A percentile compares a stretch with the other conserved stretches of the same genome.
These are phyloP conservation scores for Huntiella abstrusa DNA, from an alignment of 2,329 filamentous ascomycete species.

Conservation along the genomic window DNA sequence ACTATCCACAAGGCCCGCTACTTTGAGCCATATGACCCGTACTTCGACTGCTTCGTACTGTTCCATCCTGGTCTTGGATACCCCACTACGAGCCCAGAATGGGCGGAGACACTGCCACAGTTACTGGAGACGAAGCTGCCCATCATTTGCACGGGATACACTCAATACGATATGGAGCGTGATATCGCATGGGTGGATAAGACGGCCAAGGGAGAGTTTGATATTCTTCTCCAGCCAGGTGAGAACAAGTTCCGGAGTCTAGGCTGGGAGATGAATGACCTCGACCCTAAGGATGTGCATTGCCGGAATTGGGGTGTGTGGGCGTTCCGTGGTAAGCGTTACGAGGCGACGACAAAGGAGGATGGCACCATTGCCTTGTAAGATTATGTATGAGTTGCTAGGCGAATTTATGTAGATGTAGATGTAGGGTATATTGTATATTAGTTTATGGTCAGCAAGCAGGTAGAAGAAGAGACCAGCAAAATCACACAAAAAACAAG, in stretches of 20 bases:
- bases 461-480: too few species aligned
- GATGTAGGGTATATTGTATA: too few species aligned
- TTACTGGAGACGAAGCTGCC: constrained; percentile 91
- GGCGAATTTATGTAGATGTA: too few species aligned
- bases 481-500: too few species aligned
- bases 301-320: constrained; percentile 96
- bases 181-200: constrained; percentile 82
- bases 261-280: constrained; percentile 90
- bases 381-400: constrained; percentile 3
- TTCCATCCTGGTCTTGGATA: constrained; percentile 96
- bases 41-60: constrained; percentile 92
- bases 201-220: constrained; percentile 75
- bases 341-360: constrained; percentile 44
- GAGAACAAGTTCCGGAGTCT: constrained; percentile 90
- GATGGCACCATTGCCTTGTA: constrained; percentile 11
- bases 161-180: constrained; percentile 81
- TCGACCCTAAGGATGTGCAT: constrained; percentile 83
- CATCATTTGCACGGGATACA: constrained; percentile 88
- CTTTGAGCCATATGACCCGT: constrained; percentile 90
- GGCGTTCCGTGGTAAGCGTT: constrained; percentile 87
- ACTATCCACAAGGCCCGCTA: constrained; percentile 79
- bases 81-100: constrained; percentile 81
- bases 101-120: constrained; percentile 75
- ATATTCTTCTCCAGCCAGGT: constrained; percentile 75
- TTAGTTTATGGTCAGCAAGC: too few species aligned